Evolutionary conservation across 129 eudicot genomes (phyloP), one percentile per base, ranked within the genome.

Genomic region (Smallanthus sonchifolius): DNA sequence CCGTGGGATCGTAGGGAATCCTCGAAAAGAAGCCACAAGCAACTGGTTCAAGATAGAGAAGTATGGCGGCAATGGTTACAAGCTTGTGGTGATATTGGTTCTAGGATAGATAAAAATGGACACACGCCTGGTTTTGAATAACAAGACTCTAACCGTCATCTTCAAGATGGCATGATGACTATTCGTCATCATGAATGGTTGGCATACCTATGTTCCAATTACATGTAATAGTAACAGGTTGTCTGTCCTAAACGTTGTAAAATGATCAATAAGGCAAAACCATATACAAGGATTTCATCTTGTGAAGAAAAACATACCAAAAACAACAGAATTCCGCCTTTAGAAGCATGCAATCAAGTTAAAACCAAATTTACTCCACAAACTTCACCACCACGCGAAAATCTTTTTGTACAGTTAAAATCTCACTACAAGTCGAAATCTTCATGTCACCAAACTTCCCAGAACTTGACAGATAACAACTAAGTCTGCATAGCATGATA

Each of bases 401-500:
- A 70, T 35, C 63, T 70, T n/a, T 70, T 16, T 70, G 75, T 70
- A 70, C 75, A 70, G 51, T 36, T 70, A 70, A 36, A 35, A 70
- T 44, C 37, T 45, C 38, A 44, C 72, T 67, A 44, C 70, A 65
- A 24, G 61, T 34, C 37, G n/a, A 69, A 47, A 20, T 51, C 47
- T 37, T 38, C 11, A 70, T 9, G 51, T 24, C 54, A 48, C 74
- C n/a, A 37, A 59, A 61, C 6, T 61, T 48, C 34, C 10, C 16
- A 8, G 16, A 43, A 15, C 70, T 73, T 11, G 8, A 0, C 10
- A 5, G 4, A 48, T 59, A 61, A 15, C 7, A 8, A 28, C 63
- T 49, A 89, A 69, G 76, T 77, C 51, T 91, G 87, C 96, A 88
- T 91, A 30, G 98, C 91, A 62, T 94, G 98, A 63, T 95, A 91